A percentile compares a stretch with the other conserved stretches of the same genome.
Conservation (phyloP, 768 basidiomycete genomes). For the Boletus rufocinnamomeus region DNA sequence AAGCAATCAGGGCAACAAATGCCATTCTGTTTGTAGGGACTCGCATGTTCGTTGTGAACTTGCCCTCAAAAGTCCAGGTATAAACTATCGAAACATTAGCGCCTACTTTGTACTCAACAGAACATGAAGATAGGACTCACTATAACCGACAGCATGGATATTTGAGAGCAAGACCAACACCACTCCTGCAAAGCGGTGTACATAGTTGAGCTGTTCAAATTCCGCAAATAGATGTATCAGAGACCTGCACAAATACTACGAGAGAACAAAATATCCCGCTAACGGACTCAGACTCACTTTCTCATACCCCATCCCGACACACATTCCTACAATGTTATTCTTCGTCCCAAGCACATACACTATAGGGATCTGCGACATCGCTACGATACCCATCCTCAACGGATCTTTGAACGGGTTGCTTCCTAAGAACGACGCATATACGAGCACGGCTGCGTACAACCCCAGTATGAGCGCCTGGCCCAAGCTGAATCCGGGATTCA, state of each 20-base stretch:
- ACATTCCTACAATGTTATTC: conserved; percentile 45
- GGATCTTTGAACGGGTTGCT: conserved; percentile 39
- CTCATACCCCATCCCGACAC: conserved; percentile 49
- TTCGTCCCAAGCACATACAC: conserved; percentile 49
- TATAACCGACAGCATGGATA: conserved; percentile 44
- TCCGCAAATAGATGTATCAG: neutral
- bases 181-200: conserved; percentile 56
- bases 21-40: conserved; percentile 27
- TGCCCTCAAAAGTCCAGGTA: conserved; percentile 28
- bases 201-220: conserved; percentile 45
- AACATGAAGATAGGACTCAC: conserved; percentile 25
- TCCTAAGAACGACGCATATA: conserved; percentile 39
- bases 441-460: conserved; percentile 38
- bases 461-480: conserved; percentile 40
- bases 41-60: conserved; percentile 17
- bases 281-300: conserved; percentile 35
- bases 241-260: neutral
- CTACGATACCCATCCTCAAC: conserved; percentile 38
- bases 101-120: neutral
- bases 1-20: conserved; percentile 36
- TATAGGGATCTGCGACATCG: conserved; percentile 47
- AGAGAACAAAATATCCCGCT: neutral
- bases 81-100: conserved; percentile 26
- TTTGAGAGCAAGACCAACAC: conserved; percentile 43
- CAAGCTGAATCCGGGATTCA: conserved; percentile 39